These are phyloP conservation scores for Gracilaria gracilis DNA, from an alignment of 23 red algal species.

Conservation along the genomic window DNA sequence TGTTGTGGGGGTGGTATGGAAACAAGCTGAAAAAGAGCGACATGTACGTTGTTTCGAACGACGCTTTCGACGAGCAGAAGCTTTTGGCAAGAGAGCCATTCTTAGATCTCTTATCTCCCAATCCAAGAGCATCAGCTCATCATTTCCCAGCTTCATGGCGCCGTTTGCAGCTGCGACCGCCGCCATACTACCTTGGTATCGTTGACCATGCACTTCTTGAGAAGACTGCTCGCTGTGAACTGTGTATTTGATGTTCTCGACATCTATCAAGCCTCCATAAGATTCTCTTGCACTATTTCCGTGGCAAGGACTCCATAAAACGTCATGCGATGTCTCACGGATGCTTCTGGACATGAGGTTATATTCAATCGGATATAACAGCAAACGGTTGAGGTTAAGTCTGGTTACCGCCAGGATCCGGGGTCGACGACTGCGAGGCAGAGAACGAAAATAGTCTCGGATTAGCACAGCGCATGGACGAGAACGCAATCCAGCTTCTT, in stretches of 20 bases:
- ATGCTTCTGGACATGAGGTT: constrained; percentile 47
- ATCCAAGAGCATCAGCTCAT: constrained; percentile 23
- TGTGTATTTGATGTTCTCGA: constrained; percentile 29
- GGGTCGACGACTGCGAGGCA: constrained; percentile 23
- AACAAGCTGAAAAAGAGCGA: neutral
- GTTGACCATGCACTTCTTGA: neutral
- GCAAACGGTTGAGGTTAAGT: too few species aligned
- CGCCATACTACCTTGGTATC: neutral
- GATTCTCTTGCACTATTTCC: constrained; percentile 41
- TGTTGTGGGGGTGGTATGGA: neutral
- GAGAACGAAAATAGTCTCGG: constrained; percentile 47
- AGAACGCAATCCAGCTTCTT: neutral
- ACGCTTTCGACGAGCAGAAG: neutral
- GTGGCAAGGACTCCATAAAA: constrained; percentile 46
- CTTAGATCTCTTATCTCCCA: constrained; percentile 32
- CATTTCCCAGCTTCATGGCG: constrained; percentile 11
- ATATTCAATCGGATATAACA: constrained; percentile 48
- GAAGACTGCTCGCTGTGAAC: neutral
- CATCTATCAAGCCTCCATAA: constrained; percentile 35
- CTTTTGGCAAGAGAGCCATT: constrained; percentile 46
- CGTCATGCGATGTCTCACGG: constrained; percentile 26
- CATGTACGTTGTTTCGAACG: neutral
- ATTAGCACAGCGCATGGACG: constrained; percentile 37
- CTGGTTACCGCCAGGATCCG: constrained; percentile 50
- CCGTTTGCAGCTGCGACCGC: neutral